A percentile compares a stretch with the other conserved stretches of the same genome.
These are phyloP conservation scores for Fonsecaea pugnacius DNA, from an alignment of 2,329 filamentous ascomycete species.

Conservation along the genomic window DNA sequence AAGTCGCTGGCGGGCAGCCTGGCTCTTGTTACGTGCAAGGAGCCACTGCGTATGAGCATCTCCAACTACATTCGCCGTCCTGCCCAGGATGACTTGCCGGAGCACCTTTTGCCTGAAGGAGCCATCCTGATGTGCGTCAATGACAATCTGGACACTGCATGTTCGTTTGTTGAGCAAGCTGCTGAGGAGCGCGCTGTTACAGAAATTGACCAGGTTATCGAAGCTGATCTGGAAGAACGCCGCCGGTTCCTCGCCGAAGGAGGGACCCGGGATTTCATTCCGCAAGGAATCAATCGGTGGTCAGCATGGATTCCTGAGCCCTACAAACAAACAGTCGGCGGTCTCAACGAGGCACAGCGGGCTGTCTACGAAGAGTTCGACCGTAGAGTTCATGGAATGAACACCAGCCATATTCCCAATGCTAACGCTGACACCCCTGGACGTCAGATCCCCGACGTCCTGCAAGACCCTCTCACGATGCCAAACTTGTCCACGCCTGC, in stretches of 20 bases:
- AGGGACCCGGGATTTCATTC: constrained; percentile 33
- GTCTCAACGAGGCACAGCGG: constrained; percentile 88
- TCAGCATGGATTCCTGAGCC: constrained; percentile 91
- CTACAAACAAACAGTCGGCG: constrained; percentile 80
- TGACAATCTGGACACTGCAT: constrained; percentile 92
- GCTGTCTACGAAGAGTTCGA: constrained; percentile 97
- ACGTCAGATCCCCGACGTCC: constrained; percentile 65
- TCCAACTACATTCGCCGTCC: constrained; percentile 95
- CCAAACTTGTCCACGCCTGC: constrained; percentile 67
- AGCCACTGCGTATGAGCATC: constrained; percentile 93
- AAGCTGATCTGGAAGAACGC: constrained; percentile 76
- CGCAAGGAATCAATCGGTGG: constrained; percentile 77
- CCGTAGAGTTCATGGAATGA: constrained; percentile 73
- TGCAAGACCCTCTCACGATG: constrained; percentile 65
- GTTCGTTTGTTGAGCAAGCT: constrained; percentile 90
- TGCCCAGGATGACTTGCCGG: constrained; percentile 53
- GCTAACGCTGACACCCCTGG: constrained; percentile 60
- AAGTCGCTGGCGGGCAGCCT: constrained; percentile 92
- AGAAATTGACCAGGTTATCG: constrained; percentile 93
- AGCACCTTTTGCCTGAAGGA: constrained; percentile 81
- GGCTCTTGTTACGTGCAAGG: constrained; percentile 96
- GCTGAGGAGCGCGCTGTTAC: constrained; percentile 90
- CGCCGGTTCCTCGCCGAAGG: constrained; percentile 73
- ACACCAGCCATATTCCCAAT: constrained; percentile 59
- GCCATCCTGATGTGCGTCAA: constrained; percentile 99